Conservation (phyloP, 2,329 filamentous ascomycete genomes). For the Cladosporium phlei region DNA sequence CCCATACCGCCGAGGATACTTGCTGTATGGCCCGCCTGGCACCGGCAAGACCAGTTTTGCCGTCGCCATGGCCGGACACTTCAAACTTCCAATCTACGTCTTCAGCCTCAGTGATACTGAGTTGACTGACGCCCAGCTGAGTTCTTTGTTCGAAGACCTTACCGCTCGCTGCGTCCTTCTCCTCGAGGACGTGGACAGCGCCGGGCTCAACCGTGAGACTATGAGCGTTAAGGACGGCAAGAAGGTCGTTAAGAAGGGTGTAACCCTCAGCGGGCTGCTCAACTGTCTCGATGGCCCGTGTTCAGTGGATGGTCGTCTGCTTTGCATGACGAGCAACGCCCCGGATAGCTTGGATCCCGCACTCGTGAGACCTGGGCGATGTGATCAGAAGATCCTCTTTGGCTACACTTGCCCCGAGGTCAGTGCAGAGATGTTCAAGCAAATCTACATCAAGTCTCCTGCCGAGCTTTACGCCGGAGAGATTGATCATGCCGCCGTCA, state of each 20-base stretch:
- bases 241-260: neutral
- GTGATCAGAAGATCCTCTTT: slow-evolving; percentile 61
- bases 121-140: slow-evolving; percentile 43
- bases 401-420: slow-evolving; percentile 38
- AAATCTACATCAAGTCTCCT: slow-evolving; percentile 24
- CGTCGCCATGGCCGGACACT: slow-evolving; percentile 72
- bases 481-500: neutral
- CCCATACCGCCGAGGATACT: slow-evolving; percentile 60
- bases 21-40: slow-evolving; percentile 92
- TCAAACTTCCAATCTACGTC: neutral
- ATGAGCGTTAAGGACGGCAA: slow-evolving; percentile 30
- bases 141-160: neutral
- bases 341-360: slow-evolving; percentile 67
- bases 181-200: slow-evolving; percentile 42
- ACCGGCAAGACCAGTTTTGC: slow-evolving; percentile 97
- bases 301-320: slow-evolving; percentile 67
- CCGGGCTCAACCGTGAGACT: slow-evolving; percentile 23
- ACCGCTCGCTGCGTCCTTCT: slow-evolving; percentile 20
- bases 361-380: slow-evolving; percentile 64
- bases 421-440: slow-evolving; percentile 35
- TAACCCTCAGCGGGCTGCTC: slow-evolving; percentile 62
- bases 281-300: slow-evolving; percentile 78
- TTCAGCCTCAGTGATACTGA: slow-evolving; percentile 59
- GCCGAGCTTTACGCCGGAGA: neutral
- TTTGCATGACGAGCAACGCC: slow-evolving; percentile 76